Evolutionary conservation across 2,329 filamentous ascomycete species (phyloP), one percentile per base, ranked within the genome.

Genomic region (Aspergillus piperis): DNA sequence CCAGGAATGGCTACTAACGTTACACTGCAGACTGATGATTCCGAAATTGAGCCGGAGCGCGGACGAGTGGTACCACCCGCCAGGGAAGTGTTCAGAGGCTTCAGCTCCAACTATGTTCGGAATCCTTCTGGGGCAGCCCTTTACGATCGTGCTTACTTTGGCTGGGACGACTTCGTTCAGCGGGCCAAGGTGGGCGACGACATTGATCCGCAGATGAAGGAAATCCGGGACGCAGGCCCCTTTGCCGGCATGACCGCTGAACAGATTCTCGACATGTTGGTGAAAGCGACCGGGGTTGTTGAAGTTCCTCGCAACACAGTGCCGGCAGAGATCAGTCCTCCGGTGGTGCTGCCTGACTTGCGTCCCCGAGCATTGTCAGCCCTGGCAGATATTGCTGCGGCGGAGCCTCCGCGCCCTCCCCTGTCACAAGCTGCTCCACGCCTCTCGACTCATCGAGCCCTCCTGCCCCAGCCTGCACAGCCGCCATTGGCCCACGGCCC

Each of bases 341-440:
- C 60, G 30, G 38, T 42, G 30, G 38, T 42, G 8, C 32, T 62
- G 27, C 54, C 54, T 38, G 68, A 65, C 51, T 62, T 57, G 53
- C 65, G 52, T 21, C 65, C 67, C 54, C 66, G 63, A n/a, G 74
- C 73, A 15, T 65, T 78, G 44, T 70, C 66, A 36, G 67, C 73
- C 3, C 68, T 78, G 56, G 77, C 76, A 30, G 76, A 78, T 56
- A 69, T 67, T 15, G 69, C 71, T 63, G 54, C 76, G 72, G 70
- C 71, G 50, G 70, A 71, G 42, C 59, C 64, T 7, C 68, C 70
- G n/a, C 68, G 66, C 25, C 62, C 61, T 44, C 56, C 64, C 23
- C 53, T 64, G 30, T 54, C 83, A 56, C 81, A 84, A 65, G 78
- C 65, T 75, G 83, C 54, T 77, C 79, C 53, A 72, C 81, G 52